Conservation (phyloP, 2,329 filamentous ascomycete genomes). For the Ustulina deusta region DNA sequence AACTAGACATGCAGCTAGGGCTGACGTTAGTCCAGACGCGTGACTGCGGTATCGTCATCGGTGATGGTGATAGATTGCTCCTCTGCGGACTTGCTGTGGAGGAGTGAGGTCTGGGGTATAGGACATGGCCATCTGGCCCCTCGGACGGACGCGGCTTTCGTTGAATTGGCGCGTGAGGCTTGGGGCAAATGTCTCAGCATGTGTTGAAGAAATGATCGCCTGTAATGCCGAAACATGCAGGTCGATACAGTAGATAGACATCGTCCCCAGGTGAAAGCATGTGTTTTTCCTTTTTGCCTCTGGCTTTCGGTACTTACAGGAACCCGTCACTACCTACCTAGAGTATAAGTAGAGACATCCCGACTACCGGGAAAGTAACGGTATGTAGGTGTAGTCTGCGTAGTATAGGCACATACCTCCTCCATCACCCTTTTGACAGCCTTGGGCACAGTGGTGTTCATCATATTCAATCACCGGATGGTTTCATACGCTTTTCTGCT, state of each 20-base stretch:
- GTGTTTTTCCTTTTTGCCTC: too few relatives aligned
- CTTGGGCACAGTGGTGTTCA: too few relatives aligned
- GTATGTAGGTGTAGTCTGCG: too few relatives aligned
- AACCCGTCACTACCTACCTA: too few relatives aligned
- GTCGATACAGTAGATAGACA: neutral
- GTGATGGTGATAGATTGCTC: neutral
- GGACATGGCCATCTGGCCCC: neutral
- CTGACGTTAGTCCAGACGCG: neutral
- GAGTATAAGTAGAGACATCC: too few relatives aligned
- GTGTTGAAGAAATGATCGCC: constrained; percentile 2
- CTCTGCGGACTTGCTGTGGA: neutral
- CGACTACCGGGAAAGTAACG: too few relatives aligned
- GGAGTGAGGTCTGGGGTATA: neutral
- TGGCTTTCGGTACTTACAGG: too few relatives aligned
- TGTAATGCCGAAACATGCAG: constrained; percentile 15
- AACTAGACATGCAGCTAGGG: constrained; percentile 14
- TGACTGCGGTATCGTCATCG: constrained; percentile 18
- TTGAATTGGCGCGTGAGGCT: constrained; percentile 7
- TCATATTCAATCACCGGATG: too few relatives aligned
- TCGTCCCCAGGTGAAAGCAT: neutral
- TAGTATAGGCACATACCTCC: too few relatives aligned
- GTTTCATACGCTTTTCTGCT: too few relatives aligned
- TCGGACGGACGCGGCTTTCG: neutral
- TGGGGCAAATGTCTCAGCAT: neutral
- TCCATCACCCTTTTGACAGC: too few relatives aligned